These are phyloP conservation scores for Xanthoconium purpureum DNA, from an alignment of 768 basidiomycete species.

Conservation along the genomic window DNA sequence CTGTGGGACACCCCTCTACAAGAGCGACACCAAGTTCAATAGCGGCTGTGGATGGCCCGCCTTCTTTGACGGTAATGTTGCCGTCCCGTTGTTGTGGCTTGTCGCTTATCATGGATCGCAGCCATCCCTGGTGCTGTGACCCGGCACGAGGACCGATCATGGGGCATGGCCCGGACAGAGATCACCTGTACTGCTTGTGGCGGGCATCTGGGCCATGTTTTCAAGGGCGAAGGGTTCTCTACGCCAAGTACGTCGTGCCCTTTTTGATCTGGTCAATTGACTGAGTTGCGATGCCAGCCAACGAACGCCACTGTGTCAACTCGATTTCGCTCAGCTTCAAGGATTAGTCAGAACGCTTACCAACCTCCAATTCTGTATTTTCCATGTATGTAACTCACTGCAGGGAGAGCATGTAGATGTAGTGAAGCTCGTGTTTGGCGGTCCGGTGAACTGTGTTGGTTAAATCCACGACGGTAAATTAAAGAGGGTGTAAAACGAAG, in stretches of 20 bases:
- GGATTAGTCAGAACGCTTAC: constrained; percentile 27
- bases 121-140: constrained; percentile 88
- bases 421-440: too few relatives aligned
- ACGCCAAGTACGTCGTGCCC: constrained; percentile 62
- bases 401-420: too few relatives aligned
- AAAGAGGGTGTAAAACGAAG: constrained; percentile 19
- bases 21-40: constrained; percentile 85
- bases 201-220: constrained; percentile 93
- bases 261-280: not conserved
- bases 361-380: too few relatives aligned
- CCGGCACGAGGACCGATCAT: constrained; percentile 66
- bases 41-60: constrained; percentile 98
- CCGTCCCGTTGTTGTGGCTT: not conserved
- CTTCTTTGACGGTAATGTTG: constrained; percentile 77
- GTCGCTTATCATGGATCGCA: constrained; percentile 27
- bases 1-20: constrained; percentile 82
- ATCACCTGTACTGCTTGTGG: constrained; percentile 90
- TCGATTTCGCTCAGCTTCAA: constrained; percentile 80
- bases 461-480: constrained; percentile 21
- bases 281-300: constrained; percentile 41
- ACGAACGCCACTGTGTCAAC: constrained; percentile 89
- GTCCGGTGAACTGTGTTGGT: constrained; percentile 8
- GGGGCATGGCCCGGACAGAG: constrained; percentile 74
- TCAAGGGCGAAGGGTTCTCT: constrained; percentile 83
- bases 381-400: too few relatives aligned